Base-by-base conservation (phyloP, 371 early-diverging fungal genomes). In the Rhizopus delemar region DNA sequence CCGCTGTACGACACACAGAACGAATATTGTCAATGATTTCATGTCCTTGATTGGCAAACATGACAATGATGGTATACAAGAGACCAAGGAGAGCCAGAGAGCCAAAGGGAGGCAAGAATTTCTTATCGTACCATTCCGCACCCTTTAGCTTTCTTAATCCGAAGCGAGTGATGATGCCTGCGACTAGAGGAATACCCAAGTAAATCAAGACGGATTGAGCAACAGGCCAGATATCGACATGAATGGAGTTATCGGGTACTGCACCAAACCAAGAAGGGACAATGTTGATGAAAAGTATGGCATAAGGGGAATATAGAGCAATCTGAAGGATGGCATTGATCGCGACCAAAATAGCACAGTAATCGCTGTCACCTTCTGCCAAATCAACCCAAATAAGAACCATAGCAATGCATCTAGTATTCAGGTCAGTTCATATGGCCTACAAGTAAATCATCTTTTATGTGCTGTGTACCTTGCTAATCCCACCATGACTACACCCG, bases 301-400 rank as follows among this genome's bases (percentile, higher is more conserved):
- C 75, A 11, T 87, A 78, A 2, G 89, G 90, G 0, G 83, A 81
- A 58, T 74, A 91, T 9, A 90, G 64, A 5, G 82, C 66, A 50
- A 90, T 82, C 59, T 90, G 92, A 15, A 90, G 64, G 29, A 91
- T 62, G 3, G 88, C 81, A 63, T 91, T 90, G 68, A 89, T 61
- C 8, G 83, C 87, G 8, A 91, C 89, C 0, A 87, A 67, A 41
- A 89, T 75, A 3, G 90, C 90, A 59, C 88, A 83, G 50, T 83
- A 89, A 33, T 87, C 78, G 22, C 71, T 34, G 52, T 91, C 84
- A 2, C 90, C 90, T 7, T 74, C 80, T 28, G 89, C 85, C 11
- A 91, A 69, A 32, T 83, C 65, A 59, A 85, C 86, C 91, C 91
- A 91, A 15, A 91, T 86, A 43, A 91, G 62, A 8, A 91, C 91